Conservation (phyloP, 371 early-diverging fungal species). For the Amoeboaphelidium occidentale region DNA sequence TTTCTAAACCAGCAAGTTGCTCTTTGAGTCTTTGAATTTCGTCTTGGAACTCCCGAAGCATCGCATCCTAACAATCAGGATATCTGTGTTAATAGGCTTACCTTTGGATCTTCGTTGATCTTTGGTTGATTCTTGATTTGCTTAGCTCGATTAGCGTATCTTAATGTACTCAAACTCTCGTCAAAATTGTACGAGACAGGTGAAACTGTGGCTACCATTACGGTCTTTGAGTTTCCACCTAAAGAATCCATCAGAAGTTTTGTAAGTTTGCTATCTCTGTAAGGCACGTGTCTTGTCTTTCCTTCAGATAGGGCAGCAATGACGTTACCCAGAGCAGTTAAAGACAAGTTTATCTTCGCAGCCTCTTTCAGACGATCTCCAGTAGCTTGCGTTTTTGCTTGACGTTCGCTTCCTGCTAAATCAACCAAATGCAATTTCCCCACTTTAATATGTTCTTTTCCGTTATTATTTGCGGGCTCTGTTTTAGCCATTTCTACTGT, state of each 20-base stretch:
- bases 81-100: not conserved
- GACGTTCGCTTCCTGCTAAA: slow-evolving; percentile 93
- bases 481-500: slow-evolving; percentile 23
- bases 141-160: slow-evolving; percentile 86
- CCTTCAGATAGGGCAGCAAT: slow-evolving; percentile 70
- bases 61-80: slow-evolving; percentile 33
- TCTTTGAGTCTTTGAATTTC: slow-evolving; percentile 24
- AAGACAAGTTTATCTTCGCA: too few species aligned
- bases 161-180: slow-evolving; percentile 73
- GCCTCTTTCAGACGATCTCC: slow-evolving; percentile 53
- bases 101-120: slow-evolving; percentile 26
- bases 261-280: slow-evolving; percentile 48
- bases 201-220: slow-evolving; percentile 83
- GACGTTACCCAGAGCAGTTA: slow-evolving; percentile 74
- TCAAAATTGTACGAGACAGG: slow-evolving; percentile 47
- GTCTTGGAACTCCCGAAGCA: slow-evolving; percentile 31
- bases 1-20: slow-evolving; percentile 15
- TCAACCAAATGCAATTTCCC: slow-evolving; percentile 93
- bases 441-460: slow-evolving; percentile 19
- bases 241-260: slow-evolving; percentile 72
- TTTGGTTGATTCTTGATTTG: slow-evolving; percentile 76
- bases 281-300: slow-evolving; percentile 62
- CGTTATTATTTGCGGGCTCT: slow-evolving; percentile 2
- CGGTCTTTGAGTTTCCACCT: slow-evolving; percentile 71
- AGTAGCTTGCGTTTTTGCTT: slow-evolving; percentile 53